These are phyloP conservation scores for Batkoa obscura DNA, from an alignment of 371 early-diverging fungal genomes.

Conservation along the genomic window DNA sequence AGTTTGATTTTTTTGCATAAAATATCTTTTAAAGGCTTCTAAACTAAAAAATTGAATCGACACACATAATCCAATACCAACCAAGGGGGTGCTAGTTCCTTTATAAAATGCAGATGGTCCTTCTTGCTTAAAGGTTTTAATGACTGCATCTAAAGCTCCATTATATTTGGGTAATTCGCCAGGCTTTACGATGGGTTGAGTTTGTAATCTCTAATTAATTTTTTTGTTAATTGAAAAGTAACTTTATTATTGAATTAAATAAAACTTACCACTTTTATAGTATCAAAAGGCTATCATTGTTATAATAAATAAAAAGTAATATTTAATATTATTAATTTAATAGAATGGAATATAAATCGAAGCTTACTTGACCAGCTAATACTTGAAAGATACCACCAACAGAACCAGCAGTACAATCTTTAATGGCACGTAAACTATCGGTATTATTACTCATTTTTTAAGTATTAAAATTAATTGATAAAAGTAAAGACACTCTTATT, in stretches of 20 bases:
- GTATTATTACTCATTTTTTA: too few relatives aligned
- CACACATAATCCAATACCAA: constrained; percentile 62
- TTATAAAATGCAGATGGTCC: constrained; percentile 58
- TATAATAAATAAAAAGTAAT: neutral
- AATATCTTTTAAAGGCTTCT: constrained; percentile 50
- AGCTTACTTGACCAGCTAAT: constrained; percentile 47
- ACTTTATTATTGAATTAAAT: too few relatives aligned
- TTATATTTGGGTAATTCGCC: constrained; percentile 30
- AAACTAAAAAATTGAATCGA: constrained; percentile 62
- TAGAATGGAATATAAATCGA: neutral
- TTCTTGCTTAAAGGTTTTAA: constrained; percentile 43
- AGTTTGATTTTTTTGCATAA: constrained; percentile 23
- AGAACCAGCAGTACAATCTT: constrained; percentile 57
- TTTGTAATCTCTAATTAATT: constrained; percentile 50
- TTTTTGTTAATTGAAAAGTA: too few relatives aligned
- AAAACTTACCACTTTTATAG: constrained; percentile 58
- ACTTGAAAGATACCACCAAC: constrained; percentile 62
- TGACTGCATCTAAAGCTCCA: constrained; percentile 55
- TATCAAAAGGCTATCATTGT: constrained; percentile 46
- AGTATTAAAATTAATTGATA: too few relatives aligned
- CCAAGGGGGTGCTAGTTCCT: constrained; percentile 56
- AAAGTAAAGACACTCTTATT: too few relatives aligned
- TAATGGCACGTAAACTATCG: constrained; percentile 40
- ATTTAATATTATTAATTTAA: neutral
- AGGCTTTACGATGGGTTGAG: constrained; percentile 43